Base-by-base conservation (phyloP, 176 grass and related monocot species). In the Puya raimondii region DNA sequence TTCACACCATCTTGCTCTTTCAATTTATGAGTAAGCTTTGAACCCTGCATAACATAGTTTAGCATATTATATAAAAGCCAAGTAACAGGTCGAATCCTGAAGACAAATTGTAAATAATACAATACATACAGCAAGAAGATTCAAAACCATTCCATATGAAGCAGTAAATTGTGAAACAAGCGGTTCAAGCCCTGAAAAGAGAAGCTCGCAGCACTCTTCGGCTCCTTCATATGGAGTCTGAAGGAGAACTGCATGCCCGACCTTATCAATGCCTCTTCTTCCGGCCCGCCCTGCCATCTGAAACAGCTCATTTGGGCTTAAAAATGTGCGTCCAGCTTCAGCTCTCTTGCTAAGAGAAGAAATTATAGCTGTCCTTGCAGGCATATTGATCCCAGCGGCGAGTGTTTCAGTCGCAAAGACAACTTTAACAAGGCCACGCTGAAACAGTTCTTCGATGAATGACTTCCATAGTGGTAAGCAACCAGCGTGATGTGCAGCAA, bases 61-160 rank as follows among this genome's bases (percentile, higher is more conserved):
- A 53, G 11, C 4, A 72, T 66, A 47, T 48, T 17, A 72, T 16
- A 21, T 22, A 20, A 61, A 48, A 50, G 22, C 50, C 68, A 61
- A 69, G 2, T 42, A 21, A 65, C 6, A 49, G 69, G 14, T 74
- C 11, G 33, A 22, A 53, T 51, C 65, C n/a, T 65, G 2, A 18
- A 48, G 69, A 47, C 26, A 23, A 53, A 70, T 49, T 9, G 14
- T 2, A 51, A 71, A 47, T 48, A 11, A 70, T 78, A 57, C 14
- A 58, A 49, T 80, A 72, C 89, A 77, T 83, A 97, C 89, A 33
- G 93, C 89, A 70, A 97, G 86, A 27, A 97, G 89, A 82, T 97
- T 97, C 84, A 97, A 87, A 87, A 97, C 93, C 93, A 97, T 92
- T 64, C 93, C 93, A 74, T 97, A 97, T 64, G 93, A 97, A 64